Base-by-base conservation (phyloP, 768 basidiomycete genomes). In the Chalciporus pseudorubinellus region DNA sequence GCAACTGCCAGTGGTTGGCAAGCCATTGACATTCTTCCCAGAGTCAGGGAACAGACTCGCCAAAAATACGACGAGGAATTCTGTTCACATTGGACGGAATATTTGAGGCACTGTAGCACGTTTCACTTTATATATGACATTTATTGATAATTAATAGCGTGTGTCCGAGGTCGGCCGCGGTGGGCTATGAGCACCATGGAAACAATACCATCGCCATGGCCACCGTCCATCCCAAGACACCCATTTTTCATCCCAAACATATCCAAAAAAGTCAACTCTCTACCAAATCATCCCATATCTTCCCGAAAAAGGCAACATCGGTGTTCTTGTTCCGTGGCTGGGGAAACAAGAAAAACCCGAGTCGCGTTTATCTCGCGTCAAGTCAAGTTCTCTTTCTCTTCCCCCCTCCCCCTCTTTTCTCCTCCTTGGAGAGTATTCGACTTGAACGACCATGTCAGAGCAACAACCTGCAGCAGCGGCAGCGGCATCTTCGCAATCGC, bases 241-340 rank as follows among this genome's bases (percentile, higher is more conserved):
- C n/a, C 7, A 21, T 21, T 22, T 42, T 22, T 36, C 34, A 7
- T 36, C 34, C n/a, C 16, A 36, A 36, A 36, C 34, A 36, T 36
- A n/a, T n/a, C 14, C n/a, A 16, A 2, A 36, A 36, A 36, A 16
- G 34, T 16, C 34, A n/a, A 16, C 10, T 36, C 10, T 7, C 34
- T n/a, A n/a, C 33, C 3, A 14, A 34, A 34, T 34, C 33, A 34
- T 34, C 33, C 1, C 29, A 2, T 6, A 33, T 19, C 14, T 20
- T 10, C 45, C 36, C 29, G 41, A 22, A 42, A n/a, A 49, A 50
- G 41, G 49, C 34, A 50, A 24, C n/a, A 26, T 7, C 5, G 2
- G 33, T n/a, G 24, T 18, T 34, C 53, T 60, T 63, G 55, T 66
- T 66, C 56, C n/a, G 14, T 36, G 21, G 20, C 14, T 34, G 34